phyloP scores from a whole-genome alignment of 208 protist species.

The Leishmania guyanensis region DNA sequence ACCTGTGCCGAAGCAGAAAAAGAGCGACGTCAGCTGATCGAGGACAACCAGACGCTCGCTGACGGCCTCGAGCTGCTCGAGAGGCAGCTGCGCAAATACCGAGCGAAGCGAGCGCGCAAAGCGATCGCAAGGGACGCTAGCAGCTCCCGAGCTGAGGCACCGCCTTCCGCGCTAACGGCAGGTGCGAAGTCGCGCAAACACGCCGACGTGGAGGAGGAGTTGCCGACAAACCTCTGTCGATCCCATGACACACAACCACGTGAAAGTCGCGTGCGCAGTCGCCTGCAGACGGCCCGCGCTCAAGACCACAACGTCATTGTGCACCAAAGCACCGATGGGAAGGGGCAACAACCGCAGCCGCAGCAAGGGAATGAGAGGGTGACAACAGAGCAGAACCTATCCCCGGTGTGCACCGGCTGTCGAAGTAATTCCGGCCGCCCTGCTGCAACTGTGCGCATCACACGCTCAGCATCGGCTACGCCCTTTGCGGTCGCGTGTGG shows the following conservation, averaged over 20 bases:
- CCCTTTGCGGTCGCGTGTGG: not conserved
- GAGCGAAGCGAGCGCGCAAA: not conserved
- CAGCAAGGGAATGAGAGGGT: not conserved
- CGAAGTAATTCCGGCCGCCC: not conserved
- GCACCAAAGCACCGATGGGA: not conserved
- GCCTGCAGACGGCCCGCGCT: conserved; percentile 4
- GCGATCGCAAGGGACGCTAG: not conserved
- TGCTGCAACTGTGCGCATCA: not conserved
- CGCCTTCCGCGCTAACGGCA: not conserved
- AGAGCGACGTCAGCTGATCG: conserved; percentile 28
- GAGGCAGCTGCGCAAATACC: conserved; percentile 23
- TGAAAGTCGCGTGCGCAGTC: conserved; percentile 14
- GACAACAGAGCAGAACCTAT: not conserved
- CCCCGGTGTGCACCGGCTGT: not conserved
- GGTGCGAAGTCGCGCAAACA: not conserved
- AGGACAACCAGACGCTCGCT: conserved; percentile 43
- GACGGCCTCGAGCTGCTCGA: conserved; percentile 33
- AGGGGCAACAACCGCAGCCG: not conserved
- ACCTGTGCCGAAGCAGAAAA: conserved; percentile 22
- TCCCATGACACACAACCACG: not conserved
- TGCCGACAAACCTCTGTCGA: not conserved
- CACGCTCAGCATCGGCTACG: not conserved
- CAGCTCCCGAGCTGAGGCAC: not conserved
- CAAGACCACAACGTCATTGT: not conserved
- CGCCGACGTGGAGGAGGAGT: not conserved